Conservation (phyloP, 352 stramenopile genomes). For the Globisporangium paroecandrum region DNA sequence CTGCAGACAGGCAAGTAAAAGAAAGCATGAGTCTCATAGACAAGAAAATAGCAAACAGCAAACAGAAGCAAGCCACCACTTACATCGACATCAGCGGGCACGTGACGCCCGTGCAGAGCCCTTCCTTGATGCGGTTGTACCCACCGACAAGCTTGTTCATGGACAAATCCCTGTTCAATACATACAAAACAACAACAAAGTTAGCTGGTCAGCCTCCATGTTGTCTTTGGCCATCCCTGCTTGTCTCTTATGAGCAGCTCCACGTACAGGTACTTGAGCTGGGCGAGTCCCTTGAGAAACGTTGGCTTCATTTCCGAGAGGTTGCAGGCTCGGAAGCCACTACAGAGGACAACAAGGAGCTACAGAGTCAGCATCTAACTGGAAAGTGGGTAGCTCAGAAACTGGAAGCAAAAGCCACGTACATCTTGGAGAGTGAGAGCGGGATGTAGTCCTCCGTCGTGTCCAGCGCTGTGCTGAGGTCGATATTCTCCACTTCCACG, state of each 20-base stretch:
- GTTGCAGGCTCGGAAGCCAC: constrained; percentile 37
- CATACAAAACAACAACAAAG: not conserved
- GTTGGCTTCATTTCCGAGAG: constrained; percentile 36
- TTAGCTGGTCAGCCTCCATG: not conserved
- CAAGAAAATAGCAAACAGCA: not conserved
- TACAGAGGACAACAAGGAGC: constrained; percentile 8
- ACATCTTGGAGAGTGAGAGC: constrained; percentile 41
- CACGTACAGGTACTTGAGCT: constrained; percentile 35
- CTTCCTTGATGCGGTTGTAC: constrained; percentile 46
- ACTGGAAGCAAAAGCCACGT: constrained; percentile 13
- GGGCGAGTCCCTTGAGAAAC: constrained; percentile 42
- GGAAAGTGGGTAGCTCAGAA: not conserved
- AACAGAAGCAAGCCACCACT: not conserved
- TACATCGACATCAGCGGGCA: constrained; percentile 44
- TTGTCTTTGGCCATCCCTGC: not conserved
- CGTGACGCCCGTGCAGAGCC: constrained; percentile 45
- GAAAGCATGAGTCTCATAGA: not conserved
- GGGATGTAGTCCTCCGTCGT: constrained; percentile 36
- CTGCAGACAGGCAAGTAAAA: constrained; percentile 14
- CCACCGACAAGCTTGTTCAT: constrained; percentile 39
- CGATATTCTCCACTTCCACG: constrained; percentile 44
- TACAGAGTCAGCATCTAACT: not conserved
- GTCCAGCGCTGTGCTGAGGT: constrained; percentile 34
- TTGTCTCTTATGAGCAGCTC: not conserved
- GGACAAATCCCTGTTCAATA: constrained; percentile 29